Percentiles rank a stretch among this genome's conserved stretches.
These are phyloP conservation scores for Scleromitrula shiraiana DNA, from an alignment of 2,329 filamentous ascomycete species.

Conservation along the genomic window DNA sequence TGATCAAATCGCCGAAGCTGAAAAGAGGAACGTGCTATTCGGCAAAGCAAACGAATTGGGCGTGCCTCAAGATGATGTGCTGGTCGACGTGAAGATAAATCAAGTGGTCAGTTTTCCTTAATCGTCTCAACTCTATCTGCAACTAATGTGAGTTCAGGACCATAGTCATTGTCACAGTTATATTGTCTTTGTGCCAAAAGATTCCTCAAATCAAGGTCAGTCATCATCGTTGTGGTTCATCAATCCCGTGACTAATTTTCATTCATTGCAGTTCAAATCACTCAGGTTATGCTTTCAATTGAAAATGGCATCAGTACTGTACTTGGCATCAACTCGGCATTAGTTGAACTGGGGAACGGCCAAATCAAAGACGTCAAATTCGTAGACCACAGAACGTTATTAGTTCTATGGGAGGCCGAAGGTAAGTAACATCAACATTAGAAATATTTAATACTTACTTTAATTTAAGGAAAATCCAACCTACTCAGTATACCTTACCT, in stretches of 20 bases:
- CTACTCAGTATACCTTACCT: conserved; percentile 23
- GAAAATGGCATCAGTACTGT: conserved; percentile 28
- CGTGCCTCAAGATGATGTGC: conserved; percentile 10
- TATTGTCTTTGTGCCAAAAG: conserved; percentile 23
- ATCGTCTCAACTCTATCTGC: neutral
- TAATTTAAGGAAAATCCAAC: conserved; percentile 7
- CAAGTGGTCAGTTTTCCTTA: conserved; percentile 14
- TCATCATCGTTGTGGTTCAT: neutral
- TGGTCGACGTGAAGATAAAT: conserved; percentile 25
- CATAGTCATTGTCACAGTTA: conserved; percentile 13
- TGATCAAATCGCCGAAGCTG: conserved; percentile 58
- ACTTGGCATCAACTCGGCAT: conserved; percentile 14
- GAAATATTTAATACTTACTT: neutral
- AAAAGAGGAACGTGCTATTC: conserved; percentile 61
- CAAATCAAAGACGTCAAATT: conserved; percentile 28
- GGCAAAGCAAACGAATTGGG: conserved; percentile 38
- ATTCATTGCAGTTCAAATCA: conserved; percentile 22
- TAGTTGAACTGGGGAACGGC: conserved; percentile 25
- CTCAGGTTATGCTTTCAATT: conserved; percentile 21
- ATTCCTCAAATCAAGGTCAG: conserved; percentile 18
- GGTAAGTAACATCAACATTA: conserved; percentile 14
- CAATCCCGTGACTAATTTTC: neutral
- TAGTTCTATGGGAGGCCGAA: conserved; percentile 24
- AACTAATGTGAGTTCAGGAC: conserved; percentile 13
- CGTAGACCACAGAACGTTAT: conserved; percentile 20